phyloP scores from a whole-genome alignment of 2,329 filamentous ascomycete species.

The Pyrenophora teres region DNA sequence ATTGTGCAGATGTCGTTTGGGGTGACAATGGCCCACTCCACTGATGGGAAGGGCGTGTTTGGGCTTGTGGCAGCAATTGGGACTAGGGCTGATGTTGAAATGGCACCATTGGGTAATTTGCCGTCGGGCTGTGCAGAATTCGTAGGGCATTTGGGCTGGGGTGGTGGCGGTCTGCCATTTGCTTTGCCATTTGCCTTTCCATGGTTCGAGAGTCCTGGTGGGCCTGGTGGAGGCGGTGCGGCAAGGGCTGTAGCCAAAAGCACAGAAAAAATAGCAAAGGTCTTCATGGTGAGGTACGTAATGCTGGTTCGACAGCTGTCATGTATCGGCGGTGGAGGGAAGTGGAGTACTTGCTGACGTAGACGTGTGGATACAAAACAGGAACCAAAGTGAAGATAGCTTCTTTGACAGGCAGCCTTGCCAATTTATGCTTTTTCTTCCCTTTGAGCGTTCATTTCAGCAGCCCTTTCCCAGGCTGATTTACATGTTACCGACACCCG shows the following conservation, averaged over 20 bases:
- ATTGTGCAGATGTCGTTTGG: slow-evolving; percentile 38
- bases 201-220: slow-evolving; percentile 3
- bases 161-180: not conserved
- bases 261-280: slow-evolving; percentile 38
- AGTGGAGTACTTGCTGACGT: not conserved
- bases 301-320: not conserved
- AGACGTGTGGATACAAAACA: too few species aligned
- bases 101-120: slow-evolving; percentile 26
- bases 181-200: too few species aligned
- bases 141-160: slow-evolving; percentile 15
- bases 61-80: slow-evolving; percentile 29
- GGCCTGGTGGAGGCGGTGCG: slow-evolving; percentile 37
- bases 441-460: not conserved
- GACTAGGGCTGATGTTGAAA: slow-evolving; percentile 27
- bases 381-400: not conserved
- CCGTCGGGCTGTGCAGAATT: slow-evolving; percentile 28
- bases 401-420: not conserved
- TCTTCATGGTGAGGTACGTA: slow-evolving; percentile 25
- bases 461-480: not conserved
- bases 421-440: not conserved
- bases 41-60: slow-evolving; percentile 22
- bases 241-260: slow-evolving; percentile 47
- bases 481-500: not conserved
- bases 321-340: not conserved
- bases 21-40: slow-evolving; percentile 26